Base-by-base conservation (phyloP, 139 green algal species). In the Parachlorella kessleri region DNA sequence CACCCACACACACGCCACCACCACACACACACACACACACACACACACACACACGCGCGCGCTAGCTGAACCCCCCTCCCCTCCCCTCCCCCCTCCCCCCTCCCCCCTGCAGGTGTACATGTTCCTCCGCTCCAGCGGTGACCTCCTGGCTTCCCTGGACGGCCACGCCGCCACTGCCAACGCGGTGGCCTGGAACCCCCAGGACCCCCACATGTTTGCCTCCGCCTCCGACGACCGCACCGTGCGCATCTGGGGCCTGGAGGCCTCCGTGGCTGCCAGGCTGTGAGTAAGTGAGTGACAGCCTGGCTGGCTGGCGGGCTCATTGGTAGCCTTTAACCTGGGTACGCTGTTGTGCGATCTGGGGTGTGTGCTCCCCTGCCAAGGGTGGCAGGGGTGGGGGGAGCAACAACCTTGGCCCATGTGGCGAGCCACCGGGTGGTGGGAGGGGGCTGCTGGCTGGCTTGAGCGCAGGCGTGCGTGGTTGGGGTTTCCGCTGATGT, bases 161-260 rank as follows among this genome's bases (percentile, higher is more conserved):
- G 94, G 94, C 18, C 94, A 98, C 86, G 86, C 80, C 35, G 90
- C 84, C 26, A 94, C 92, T 1, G 93, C 97, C 54, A 98, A 98
- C 79, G 80, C 85, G 6, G 95, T 99, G 65, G 95, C 96, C 5
- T 98, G 92, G 40, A 97, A 94, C 84, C 96, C 93, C 6, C 91
- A 97, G 66, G 93, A 99, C 85, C 73, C 77, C 3, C 36, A 70
- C 36, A 78, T 88, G 59, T 65, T 85, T 40, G 83, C 72, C 53
- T 81, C 69, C 55, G 73, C 68, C 67, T 78, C 54, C 23, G 83
- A 88, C 53, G 83, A 88, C 73, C 59, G 70, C 10, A 73, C 33
- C 21, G 68, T 88, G 4, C 72, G 72, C 63, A 76, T 88, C 55
- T 88, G 83, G 83, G 48, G n/a, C n/a, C n/a, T n/a, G n/a, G n/a